phyloP scores from a whole-genome alignment of 805 yeast genomes.

The Metschnikowia cubensis region DNA sequence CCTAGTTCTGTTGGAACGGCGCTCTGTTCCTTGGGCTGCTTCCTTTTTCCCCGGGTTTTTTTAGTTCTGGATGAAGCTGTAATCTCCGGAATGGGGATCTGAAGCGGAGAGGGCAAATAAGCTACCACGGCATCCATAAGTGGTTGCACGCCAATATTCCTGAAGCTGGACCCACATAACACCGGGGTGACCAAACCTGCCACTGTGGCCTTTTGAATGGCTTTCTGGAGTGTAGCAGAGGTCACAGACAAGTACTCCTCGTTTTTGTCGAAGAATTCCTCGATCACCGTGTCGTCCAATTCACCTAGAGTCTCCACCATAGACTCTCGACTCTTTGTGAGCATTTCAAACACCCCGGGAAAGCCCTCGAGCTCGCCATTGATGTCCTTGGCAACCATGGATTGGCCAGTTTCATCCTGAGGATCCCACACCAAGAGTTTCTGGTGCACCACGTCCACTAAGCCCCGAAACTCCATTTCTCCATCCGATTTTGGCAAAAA shows the following conservation, averaged over 20 bases:
- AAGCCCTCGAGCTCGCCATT: constrained; percentile 9
- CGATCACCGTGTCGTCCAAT: constrained; percentile 71
- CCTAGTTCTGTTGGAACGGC: constrained; percentile 36
- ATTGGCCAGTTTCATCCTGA: constrained; percentile 44
- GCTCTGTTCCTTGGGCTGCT: constrained; percentile 12
- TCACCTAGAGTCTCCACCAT: constrained; percentile 83
- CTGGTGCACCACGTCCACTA: constrained; percentile 68
- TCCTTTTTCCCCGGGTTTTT: constrained; percentile 17
- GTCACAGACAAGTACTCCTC: constrained; percentile 73
- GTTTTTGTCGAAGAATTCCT: constrained; percentile 64
- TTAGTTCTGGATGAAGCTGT: constrained; percentile 16
- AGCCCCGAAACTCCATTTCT: constrained; percentile 56
- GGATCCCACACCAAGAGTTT: constrained; percentile 54
- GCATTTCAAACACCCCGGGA: constrained; percentile 42
- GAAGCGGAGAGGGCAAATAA: constrained; percentile 80
- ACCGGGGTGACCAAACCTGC: constrained; percentile 64
- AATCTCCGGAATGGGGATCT: constrained; percentile 55
- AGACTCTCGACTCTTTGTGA: constrained; percentile 60
- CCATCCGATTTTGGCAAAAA: constrained; percentile 38
- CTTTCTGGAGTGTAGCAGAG: constrained; percentile 45
- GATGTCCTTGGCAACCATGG: constrained; percentile 46
- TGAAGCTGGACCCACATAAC: constrained; percentile 88
- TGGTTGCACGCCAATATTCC: constrained; percentile 93
- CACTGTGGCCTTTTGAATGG: constrained; percentile 64
- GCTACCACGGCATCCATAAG: constrained; percentile 64